phyloP scores from a whole-genome alignment of 352 stramenopile species.

The Pythium phragmitis region DNA sequence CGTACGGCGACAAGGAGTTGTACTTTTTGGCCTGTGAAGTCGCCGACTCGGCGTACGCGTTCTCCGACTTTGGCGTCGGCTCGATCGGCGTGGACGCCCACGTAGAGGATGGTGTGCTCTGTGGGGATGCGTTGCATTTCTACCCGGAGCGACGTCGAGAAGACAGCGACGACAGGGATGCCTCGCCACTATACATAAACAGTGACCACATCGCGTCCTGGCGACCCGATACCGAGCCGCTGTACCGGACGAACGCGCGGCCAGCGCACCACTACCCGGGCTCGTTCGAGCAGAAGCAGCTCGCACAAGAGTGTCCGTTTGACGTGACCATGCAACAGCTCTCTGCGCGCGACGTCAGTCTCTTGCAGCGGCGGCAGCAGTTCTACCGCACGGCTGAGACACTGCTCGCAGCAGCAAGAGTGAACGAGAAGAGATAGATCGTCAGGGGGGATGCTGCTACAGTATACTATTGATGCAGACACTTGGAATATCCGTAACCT shows the following conservation, averaged over 20 bases:
- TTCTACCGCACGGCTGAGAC: not conserved
- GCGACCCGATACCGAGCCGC: constrained; percentile 33
- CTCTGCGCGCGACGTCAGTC: not conserved
- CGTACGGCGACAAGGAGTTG: constrained; percentile 79
- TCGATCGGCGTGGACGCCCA: constrained; percentile 44
- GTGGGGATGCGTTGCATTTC: constrained; percentile 58
- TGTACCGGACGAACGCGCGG: constrained; percentile 55
- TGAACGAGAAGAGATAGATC: no score
- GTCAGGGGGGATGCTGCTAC: no score
- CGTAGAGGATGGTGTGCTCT: constrained; percentile 43
- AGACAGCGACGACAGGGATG: constrained; percentile 16
- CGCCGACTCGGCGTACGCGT: constrained; percentile 62
- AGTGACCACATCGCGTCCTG: constrained; percentile 48
- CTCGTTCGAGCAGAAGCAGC: constrained; percentile 39
- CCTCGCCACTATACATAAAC: constrained; percentile 60
- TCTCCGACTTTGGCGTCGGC: constrained; percentile 67
- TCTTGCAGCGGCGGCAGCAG: not conserved
- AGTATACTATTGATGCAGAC: no score
- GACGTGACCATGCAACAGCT: constrained; percentile 32
- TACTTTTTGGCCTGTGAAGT: constrained; percentile 74
- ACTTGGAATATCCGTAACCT: no score
- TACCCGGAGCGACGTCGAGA: constrained; percentile 34
- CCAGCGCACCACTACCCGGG: constrained; percentile 49
- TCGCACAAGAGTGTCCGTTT: constrained; percentile 59
- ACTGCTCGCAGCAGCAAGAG: no score